Evolutionary conservation across 768 basidiomycete genomes (phyloP), one percentile per base, ranked within the genome.

Genomic region (Cystoderma amianthinum): DNA sequence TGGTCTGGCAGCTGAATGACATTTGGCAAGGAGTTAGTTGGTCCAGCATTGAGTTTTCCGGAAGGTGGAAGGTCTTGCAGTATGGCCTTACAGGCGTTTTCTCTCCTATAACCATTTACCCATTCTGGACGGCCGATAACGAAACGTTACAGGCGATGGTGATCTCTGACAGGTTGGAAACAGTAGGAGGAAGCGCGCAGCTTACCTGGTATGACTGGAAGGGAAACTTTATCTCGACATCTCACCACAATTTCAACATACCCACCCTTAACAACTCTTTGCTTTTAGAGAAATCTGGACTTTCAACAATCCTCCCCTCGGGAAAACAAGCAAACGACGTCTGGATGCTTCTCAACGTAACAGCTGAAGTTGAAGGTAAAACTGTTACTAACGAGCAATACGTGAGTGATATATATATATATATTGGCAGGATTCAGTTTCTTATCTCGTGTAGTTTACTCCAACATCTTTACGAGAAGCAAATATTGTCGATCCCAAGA

Each of bases 1-100:
- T 78, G 20, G 71, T 79, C 5, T 78, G 74, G 75, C 75, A 78
- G 51, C 62, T 77, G 41, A 76, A 78, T 48, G 74, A 78, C 52
- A 75, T 78, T 41, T 78, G 75, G 76, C 75, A 78, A 46, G 77
- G 69, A 23, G 65, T 69, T 36, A 74, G 69, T 50, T 78, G 76
- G 76, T 65, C 74, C 2, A 61, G 63, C 38, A 66, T 77, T 49
- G 76, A 78, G 49, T 74, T 75, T 48, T 74, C 72, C 4, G 76
- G 78, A 5, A 56, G 78, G 16, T 78, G 76, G 78, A 78, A 79
- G 55, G 76, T 74, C 2, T 57, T 76, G 42, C 68, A 79, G 44
- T 77, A 78, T 47, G 74, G 66, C 16, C 52, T 73, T 45, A 57
- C 71, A 11, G 56, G 54, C 15, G 60, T 62, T 4, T 78, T 69